A percentile compares a stretch with the other conserved stretches of the same genome.
Evolutionary conservation across 2,329 filamentous ascomycete species (phyloP).

Genomic region (Coniochaeta sp.): DNA sequence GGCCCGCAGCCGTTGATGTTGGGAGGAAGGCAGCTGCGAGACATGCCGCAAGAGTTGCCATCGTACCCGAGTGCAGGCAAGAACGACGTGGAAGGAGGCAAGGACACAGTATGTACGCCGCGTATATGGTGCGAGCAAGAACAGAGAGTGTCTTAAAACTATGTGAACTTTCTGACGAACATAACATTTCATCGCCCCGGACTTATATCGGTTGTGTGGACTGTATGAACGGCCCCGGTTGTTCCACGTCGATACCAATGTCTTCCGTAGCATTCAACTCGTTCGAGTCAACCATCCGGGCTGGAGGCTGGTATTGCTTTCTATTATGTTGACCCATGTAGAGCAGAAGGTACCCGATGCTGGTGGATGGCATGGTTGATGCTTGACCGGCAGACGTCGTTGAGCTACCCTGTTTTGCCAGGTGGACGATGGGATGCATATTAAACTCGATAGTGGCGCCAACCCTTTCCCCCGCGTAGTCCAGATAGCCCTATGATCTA

Average conservation of each 20-base stretch:
- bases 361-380: too few relatives aligned
- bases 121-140: not conserved
- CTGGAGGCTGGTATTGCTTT: too few relatives aligned
- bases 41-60: not conserved
- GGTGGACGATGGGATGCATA: not conserved
- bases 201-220: too few relatives aligned
- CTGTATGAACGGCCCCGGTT: too few relatives aligned
- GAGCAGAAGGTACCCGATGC: too few relatives aligned
- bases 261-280: too few relatives aligned
- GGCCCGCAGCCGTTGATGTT: not conserved
- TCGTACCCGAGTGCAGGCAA: not conserved
- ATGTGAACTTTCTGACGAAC: too few relatives aligned
- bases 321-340: too few relatives aligned
- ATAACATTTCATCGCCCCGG: too few relatives aligned
- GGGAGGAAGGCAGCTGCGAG: not conserved
- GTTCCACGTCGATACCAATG: too few relatives aligned
- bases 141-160: not conserved
- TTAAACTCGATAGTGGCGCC: not conserved
- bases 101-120: not conserved
- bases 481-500: not conserved
- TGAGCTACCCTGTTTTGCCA: not conserved
- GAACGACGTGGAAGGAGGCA: not conserved
- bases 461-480: not conserved
- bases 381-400: too few relatives aligned
- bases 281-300: too few relatives aligned